Evolutionary conservation across 148 eudicot species (phyloP), one percentile per base, ranked within the genome.

Genomic region (Bassia scoparia): DNA sequence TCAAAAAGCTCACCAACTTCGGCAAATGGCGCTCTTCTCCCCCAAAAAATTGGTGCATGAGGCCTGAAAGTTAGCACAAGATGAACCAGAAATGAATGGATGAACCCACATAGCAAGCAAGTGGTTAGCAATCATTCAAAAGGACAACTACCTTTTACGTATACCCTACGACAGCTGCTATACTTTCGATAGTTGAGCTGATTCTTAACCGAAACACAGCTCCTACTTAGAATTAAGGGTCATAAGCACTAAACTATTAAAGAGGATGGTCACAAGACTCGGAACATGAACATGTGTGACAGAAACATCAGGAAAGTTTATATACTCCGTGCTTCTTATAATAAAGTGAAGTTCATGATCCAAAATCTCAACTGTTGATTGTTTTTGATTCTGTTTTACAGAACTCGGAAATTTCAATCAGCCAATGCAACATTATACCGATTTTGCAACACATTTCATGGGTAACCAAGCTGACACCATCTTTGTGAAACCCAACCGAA

Each of bases 81-180:
- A 26, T 10, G 21, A 60, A 46, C 67, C 38, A 41, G 41, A 0
- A 60, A 27, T 71, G 17, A 44, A 30, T 70, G 49, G 38, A 55
- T 55, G 58, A 56, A 55, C 74, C 74, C 74, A 70, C 74, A 23
- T 20, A 70, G 20, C 50, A 37, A 56, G 52, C 24, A 16, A 56
- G n/a, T 38, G 74, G 64, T 26, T 55, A 55, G 53, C 33, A 66
- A 44, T 44, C 2, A 54, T 33, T 15, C 15, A 20, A 70, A 54
- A 70, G 12, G 62, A 53, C 26, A n/a, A 70, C 60, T 54, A 70
- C 63, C 73, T 55, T 70, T 35, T 13, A n/a, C 9, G n/a, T 31
- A 24, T 52, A 54, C 62, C 64, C 53, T 34, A 43, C 60, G 0
- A 23, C 69, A 24, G 21, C 0, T 16, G 6, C 21, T 61, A 61